These are phyloP conservation scores for Escallonia rubra DNA, from an alignment of 129 eudicot species.

Conservation along the genomic window DNA sequence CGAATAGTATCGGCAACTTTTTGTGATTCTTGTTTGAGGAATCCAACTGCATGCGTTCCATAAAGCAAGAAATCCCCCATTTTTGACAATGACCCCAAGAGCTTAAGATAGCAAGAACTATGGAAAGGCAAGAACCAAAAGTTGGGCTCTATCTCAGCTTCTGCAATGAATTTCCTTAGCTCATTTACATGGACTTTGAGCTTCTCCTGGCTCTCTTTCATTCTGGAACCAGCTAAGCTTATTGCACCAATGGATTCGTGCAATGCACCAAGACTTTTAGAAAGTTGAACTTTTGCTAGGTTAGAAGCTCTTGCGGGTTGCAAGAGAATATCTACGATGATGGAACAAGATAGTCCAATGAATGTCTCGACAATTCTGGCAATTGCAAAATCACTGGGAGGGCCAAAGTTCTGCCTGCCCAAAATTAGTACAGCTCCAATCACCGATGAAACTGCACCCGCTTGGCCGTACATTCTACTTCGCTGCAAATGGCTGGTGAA, in stretches of 20 bases:
- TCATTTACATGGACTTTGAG: conserved; percentile 43
- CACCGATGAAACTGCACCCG: conserved; percentile 86
- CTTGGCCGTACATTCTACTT: conserved; percentile 84
- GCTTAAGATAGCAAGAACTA: conserved; percentile 44
- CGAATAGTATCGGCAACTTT: conserved; percentile 13
- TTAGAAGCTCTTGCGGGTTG: conserved; percentile 79
- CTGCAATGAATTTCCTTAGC: conserved; percentile 52
- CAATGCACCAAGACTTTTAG: conserved; percentile 32
- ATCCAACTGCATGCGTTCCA: conserved; percentile 37
- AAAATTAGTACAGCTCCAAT: conserved; percentile 74
- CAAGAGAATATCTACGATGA: conserved; percentile 57
- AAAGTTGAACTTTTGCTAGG: conserved; percentile 61
- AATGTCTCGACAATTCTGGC: conserved; percentile 65
- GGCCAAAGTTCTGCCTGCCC: conserved; percentile 60
- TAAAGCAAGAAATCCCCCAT: conserved; percentile 49
- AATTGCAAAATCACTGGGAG: conserved; percentile 83
- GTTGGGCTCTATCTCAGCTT: conserved; percentile 85
- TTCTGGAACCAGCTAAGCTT: conserved; percentile 7
- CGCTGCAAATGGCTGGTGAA: conserved; percentile 49
- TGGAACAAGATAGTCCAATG: conserved; percentile 71
- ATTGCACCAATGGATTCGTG: conserved; percentile 29
- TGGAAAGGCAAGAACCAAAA: conserved; percentile 87
- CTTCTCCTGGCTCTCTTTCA: conserved; percentile 24
- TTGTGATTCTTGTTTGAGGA: conserved; percentile 32
- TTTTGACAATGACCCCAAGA: conserved; percentile 45